Conservation (phyloP, 164 flowering plant genomes). For the Tinospora cordifolia region DNA sequence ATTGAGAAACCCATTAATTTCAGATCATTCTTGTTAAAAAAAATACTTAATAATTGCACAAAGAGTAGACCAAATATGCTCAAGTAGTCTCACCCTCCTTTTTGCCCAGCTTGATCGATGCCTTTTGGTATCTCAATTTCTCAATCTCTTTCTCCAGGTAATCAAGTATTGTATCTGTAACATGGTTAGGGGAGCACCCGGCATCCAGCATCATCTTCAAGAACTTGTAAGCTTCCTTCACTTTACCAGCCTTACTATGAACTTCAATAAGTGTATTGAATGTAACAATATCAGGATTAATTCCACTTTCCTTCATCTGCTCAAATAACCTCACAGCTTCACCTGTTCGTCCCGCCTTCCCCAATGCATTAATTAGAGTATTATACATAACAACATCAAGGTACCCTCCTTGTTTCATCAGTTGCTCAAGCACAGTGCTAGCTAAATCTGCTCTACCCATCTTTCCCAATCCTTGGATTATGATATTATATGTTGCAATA, state of each 20-base stretch:
- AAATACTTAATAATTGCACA: background rate
- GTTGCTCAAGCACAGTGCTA: constrained; percentile 54
- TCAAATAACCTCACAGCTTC: constrained; percentile 62
- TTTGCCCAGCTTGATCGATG: constrained; percentile 35
- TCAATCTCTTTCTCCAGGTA: constrained; percentile 71
- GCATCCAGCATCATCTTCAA: constrained; percentile 84
- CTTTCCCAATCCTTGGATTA: constrained; percentile 85
- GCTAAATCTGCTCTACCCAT: constrained; percentile 91
- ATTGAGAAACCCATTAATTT: background rate
- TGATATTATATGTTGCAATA: constrained; percentile 77
- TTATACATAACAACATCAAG: constrained; percentile 95
- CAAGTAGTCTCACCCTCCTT: constrained; percentile 19
- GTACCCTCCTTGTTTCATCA: constrained; percentile 73
- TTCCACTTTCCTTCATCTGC: constrained; percentile 72
- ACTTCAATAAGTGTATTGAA: constrained; percentile 82
- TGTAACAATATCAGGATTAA: constrained; percentile 86
- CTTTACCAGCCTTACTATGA: constrained; percentile 65
- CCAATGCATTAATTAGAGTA: constrained; percentile 75
- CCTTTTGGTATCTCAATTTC: constrained; percentile 49
- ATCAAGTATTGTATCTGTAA: constrained; percentile 78
- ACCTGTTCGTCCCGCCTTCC: constrained; percentile 71
- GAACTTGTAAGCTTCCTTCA: constrained; percentile 72
- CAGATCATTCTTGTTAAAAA: background rate
- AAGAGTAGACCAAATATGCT: background rate
- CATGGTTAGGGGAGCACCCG: constrained; percentile 78